These are phyloP conservation scores for Pyricularia grisea DNA, from an alignment of 2,329 filamentous ascomycete genomes.

Conservation along the genomic window DNA sequence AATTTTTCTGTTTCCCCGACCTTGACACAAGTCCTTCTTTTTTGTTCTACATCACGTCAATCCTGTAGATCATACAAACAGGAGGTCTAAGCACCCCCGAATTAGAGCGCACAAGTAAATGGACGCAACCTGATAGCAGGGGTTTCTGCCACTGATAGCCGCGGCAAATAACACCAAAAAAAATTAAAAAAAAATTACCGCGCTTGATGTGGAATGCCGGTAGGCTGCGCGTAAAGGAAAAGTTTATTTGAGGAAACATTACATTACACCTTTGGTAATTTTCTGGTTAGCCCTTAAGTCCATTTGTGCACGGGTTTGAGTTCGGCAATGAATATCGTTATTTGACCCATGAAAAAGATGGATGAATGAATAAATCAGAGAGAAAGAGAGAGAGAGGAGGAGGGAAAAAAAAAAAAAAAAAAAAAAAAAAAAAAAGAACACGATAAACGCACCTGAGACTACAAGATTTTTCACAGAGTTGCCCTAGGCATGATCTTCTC, in stretches of 20 bases:
- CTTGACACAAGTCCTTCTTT: background rate
- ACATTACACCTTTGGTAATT: background rate
- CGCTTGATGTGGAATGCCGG: background rate
- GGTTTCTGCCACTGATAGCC: background rate
- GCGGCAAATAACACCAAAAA: background rate
- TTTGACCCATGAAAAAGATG: background rate
- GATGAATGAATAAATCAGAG: background rate
- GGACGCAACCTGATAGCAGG: background rate
- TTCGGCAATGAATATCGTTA: background rate
- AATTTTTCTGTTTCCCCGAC: background rate
- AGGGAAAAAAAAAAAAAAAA: no score
- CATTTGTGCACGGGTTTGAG: background rate
- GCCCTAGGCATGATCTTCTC: no score
- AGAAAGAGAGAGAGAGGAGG: background rate
- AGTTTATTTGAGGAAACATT: background rate
- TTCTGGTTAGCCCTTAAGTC: background rate
- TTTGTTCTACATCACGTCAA: background rate
- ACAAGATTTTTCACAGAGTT: no score
- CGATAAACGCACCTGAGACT: no score
- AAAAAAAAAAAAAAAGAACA: no score
- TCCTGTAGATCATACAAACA: background rate
- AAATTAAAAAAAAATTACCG: background rate
- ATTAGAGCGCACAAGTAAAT: background rate
- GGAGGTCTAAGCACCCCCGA: background rate
- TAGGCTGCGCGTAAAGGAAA: background rate